Conservation (phyloP, 805 yeast genomes). For the Schwanniomyces polymorphus region DNA sequence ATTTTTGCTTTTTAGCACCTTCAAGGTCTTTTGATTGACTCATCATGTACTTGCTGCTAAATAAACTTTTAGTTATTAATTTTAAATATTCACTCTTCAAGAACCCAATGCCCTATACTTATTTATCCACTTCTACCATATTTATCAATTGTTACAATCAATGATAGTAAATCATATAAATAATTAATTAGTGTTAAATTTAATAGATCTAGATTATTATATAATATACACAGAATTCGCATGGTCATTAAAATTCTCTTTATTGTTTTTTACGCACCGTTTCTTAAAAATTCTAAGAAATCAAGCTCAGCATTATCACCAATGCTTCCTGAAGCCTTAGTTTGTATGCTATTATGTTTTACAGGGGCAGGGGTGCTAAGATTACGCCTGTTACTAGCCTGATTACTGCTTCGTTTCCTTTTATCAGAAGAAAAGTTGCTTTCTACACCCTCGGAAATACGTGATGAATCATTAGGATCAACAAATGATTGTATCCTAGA, state of each 20-base stretch:
- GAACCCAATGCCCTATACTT: too few species aligned
- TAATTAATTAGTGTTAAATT: too few species aligned
- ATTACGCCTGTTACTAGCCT: background rate
- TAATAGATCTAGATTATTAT: too few species aligned
- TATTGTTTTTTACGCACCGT: conserved; percentile 19
- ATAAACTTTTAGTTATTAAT: background rate
- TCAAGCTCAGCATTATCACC: conserved; percentile 37
- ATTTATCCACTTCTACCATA: too few species aligned
- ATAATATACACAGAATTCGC: background rate
- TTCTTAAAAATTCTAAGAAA: conserved; percentile 45
- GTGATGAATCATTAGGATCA: background rate
- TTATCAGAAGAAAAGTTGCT: background rate
- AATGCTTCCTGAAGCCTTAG: background rate
- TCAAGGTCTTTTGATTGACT: background rate
- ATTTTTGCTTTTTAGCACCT: conserved; percentile 12
- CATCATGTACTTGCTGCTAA: background rate
- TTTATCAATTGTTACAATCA: too few species aligned
- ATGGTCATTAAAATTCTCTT: background rate
- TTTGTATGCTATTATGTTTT: background rate
- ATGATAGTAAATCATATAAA: background rate
- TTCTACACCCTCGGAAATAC: background rate
- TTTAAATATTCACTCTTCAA: background rate
- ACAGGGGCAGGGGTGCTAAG: background rate
- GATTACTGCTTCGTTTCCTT: background rate
- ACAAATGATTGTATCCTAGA: background rate